These are phyloP conservation scores for Tephrocybe sp. DNA, from an alignment of 768 basidiomycete genomes.

Conservation along the genomic window DNA sequence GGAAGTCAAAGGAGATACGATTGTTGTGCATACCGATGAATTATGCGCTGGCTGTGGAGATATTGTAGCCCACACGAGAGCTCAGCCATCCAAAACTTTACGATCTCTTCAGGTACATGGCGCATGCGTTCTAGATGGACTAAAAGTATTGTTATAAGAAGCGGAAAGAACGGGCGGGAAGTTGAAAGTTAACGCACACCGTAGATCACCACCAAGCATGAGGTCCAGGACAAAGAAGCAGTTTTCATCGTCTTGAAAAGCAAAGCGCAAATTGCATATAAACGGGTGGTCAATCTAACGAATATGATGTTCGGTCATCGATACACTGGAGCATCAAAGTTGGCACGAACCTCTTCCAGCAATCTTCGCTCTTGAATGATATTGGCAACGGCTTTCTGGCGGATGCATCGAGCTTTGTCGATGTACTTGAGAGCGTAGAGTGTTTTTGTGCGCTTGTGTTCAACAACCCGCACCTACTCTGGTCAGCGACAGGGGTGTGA, in stretches of 20 bases:
- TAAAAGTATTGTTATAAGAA: conserved; percentile 25
- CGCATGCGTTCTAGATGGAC: conserved; percentile 81
- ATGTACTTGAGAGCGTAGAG: conserved; percentile 97
- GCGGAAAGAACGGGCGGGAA: conserved; percentile 3
- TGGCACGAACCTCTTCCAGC: conserved; percentile 74
- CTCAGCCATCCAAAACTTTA: conserved; percentile 89
- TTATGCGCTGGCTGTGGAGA: conserved; percentile 87
- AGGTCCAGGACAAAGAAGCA: conserved; percentile 98
- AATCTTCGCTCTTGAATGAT: conserved; percentile 92
- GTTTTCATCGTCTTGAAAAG: conserved; percentile 96
- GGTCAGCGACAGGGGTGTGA: conserved; percentile 7
- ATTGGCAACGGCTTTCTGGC: conserved; percentile 89
- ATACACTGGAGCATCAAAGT: neutral
- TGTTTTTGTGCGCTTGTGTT: conserved; percentile 90
- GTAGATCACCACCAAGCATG: conserved; percentile 93
- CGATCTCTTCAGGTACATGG: conserved; percentile 64
- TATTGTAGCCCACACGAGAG: conserved; percentile 82
- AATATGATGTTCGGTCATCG: conserved; percentile 5
- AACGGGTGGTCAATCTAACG: conserved; percentile 83
- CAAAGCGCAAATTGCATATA: conserved; percentile 87
- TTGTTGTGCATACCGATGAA: conserved; percentile 74
- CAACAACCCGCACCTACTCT: conserved; percentile 87
- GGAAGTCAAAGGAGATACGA: conserved; percentile 2
- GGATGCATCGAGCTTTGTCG: conserved; percentile 90
- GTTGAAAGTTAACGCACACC: conserved; percentile 57